Percentiles rank a stretch among this genome's conserved stretches.
Evolutionary conservation across 2,329 filamentous ascomycete species (phyloP).

Genomic region (Aspergillus japonicus): DNA sequence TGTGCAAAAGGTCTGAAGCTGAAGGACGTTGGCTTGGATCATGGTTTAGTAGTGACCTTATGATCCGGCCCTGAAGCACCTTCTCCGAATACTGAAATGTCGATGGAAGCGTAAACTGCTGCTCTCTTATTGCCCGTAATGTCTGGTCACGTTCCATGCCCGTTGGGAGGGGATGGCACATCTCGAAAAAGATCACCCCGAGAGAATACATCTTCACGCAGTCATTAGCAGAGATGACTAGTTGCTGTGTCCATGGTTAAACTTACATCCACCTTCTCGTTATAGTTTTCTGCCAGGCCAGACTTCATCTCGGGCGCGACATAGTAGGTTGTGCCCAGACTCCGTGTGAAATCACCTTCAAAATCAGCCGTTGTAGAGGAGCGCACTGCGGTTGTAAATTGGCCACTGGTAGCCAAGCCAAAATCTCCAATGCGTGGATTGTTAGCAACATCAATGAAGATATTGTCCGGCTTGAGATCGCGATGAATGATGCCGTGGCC

Average conservation of each 20-base stretch:
- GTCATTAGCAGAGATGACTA: background rate
- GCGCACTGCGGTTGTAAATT: conserved; percentile 49
- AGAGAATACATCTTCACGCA: conserved; percentile 79
- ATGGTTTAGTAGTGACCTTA: conserved; percentile 76
- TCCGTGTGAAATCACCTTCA: conserved; percentile 49
- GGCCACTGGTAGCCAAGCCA: conserved; percentile 85
- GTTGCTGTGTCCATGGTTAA: background rate
- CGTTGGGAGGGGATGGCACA: conserved; percentile 69
- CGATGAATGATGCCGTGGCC: conserved; percentile 88
- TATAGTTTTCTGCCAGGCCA: conserved; percentile 72
- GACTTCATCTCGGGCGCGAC: conserved; percentile 89
- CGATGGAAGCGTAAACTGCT: conserved; percentile 66
- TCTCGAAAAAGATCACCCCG: conserved; percentile 97
- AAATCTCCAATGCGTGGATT: conserved; percentile 97
- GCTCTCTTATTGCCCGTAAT: conserved; percentile 67
- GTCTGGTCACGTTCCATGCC: conserved; percentile 65
- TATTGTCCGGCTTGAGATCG: conserved; percentile 94
- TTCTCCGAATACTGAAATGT: conserved; percentile 72
- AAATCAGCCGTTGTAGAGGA: conserved; percentile 38
- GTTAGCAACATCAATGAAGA: conserved; percentile 88
- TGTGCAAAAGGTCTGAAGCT: conserved; percentile 76
- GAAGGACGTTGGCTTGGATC: conserved; percentile 79
- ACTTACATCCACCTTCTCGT: conserved; percentile 84
- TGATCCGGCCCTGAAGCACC: conserved; percentile 69
- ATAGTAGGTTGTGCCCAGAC: conserved; percentile 79